Base-by-base conservation (phyloP, 2,329 filamentous ascomycete species). In the Penicillium sp. region DNA sequence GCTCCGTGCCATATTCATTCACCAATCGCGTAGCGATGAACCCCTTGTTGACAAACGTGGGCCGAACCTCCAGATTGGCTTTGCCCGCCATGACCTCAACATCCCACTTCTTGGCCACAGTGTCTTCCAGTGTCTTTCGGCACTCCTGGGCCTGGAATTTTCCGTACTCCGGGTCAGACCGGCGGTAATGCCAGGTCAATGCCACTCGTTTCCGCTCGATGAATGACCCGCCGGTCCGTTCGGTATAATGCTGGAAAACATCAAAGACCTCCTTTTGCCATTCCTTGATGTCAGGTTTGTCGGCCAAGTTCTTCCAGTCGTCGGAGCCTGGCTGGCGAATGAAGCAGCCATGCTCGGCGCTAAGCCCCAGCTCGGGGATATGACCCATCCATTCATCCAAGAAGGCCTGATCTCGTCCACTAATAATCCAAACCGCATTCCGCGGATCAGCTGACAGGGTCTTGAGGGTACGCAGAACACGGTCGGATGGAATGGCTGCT, bases 351-450 rank as follows among this genome's bases (percentile, higher is more conserved):
- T 99, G 94, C 77, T 99, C 94, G 1, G 94, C 94, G 66, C 91
- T 96, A 69, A 99, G 88, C n/a, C 94, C 94, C 12, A 99, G 80
- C 69, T 89, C 86, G 1, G 85, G 73, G 62, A 97, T 96, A 74
- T 96, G 89, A n/a, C 93, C 94, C 72, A 97, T 86, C 78, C 93
- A 92, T 63, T 95, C 88, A 62, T 89, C 86, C 56, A 99, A 77
- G 76, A 99, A 99, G 7, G 88, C 88, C 69, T 96, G 92, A 67
- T 97, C 93, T 61, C 94, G 87, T 11, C 94, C 94, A 51, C 90
- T 96, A 68, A 99, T 97, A 70, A 99, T 96, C 94, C 94, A 99
- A n/a, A 99, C 92, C 1, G 86, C 83, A 67, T 97, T 99, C 54
- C 81, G 81, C 15, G 88, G 85, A 69, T 97, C 91, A 0, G 88